These are phyloP conservation scores for Phytophthora foliorum DNA, from an alignment of 352 stramenopile species.

Conservation along the genomic window DNA sequence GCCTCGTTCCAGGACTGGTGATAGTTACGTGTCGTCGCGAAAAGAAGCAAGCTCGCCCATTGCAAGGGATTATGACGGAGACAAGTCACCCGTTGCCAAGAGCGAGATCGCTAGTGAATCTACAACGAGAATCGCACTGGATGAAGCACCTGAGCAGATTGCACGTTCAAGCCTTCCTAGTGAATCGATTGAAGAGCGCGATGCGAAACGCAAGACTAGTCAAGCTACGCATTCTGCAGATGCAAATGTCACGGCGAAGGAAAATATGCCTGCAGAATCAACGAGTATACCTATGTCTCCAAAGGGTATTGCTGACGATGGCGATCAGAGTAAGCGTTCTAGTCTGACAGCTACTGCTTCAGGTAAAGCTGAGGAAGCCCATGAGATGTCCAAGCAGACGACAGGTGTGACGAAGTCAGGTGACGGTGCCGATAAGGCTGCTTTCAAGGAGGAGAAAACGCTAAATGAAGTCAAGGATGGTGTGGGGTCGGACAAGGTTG, in stretches of 20 bases:
- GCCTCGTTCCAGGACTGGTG: constrained; percentile 41
- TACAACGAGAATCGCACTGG: constrained; percentile 1
- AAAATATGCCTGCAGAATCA: constrained; percentile 5
- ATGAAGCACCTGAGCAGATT: constrained; percentile 2
- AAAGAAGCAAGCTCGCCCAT: constrained; percentile 26
- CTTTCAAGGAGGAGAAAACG: not conserved
- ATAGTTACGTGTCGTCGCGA: constrained; percentile 35
- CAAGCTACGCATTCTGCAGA: constrained; percentile 5
- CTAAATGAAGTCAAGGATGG: not conserved
- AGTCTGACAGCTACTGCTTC: not conserved
- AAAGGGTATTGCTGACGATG: not conserved
- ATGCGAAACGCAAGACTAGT: constrained; percentile 9
- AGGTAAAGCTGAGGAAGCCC: constrained; percentile 7
- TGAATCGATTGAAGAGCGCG: constrained; percentile 14
- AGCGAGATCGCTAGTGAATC: constrained; percentile 13
- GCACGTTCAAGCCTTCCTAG: not conserved
- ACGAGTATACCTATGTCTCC: not conserved
- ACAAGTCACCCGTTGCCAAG: constrained; percentile 13
- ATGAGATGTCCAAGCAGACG: not conserved
- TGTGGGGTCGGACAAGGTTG: not conserved
- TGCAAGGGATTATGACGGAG: constrained; percentile 17
- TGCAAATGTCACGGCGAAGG: constrained; percentile 7
- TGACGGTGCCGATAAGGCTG: not conserved
- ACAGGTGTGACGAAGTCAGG: constrained; percentile 3
- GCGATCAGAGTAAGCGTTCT: not conserved